These are phyloP conservation scores for Termitomyces sp. DNA, from an alignment of 768 basidiomycete genomes.

Conservation along the genomic window DNA sequence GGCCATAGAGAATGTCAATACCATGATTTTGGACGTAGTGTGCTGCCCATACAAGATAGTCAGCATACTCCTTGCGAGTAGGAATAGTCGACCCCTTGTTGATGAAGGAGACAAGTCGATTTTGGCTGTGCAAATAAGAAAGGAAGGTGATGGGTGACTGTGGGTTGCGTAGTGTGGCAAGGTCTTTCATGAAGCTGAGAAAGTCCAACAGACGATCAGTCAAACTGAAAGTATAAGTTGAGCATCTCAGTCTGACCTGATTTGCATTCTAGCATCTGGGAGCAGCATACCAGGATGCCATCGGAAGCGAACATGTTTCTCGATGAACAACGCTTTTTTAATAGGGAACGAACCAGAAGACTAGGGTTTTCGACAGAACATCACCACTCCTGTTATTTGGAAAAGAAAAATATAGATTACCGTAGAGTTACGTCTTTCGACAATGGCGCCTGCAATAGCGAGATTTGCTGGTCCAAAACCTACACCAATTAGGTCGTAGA, in stretches of 20 bases:
- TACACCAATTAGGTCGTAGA: conserved; percentile 42
- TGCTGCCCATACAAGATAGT: conserved; percentile 51
- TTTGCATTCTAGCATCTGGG: conserved; percentile 47
- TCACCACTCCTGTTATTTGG: conserved; percentile 3
- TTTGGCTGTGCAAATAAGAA: conserved; percentile 44
- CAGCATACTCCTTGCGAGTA: conserved; percentile 46
- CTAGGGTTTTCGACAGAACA: conserved; percentile 6
- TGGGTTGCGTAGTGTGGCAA: conserved; percentile 46
- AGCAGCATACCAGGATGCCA: conserved; percentile 57
- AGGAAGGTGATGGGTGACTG: conserved; percentile 48
- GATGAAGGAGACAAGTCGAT: conserved; percentile 45
- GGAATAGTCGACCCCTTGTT: conserved; percentile 47
- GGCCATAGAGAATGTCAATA: conserved; percentile 36
- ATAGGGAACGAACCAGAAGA: conserved; percentile 7
- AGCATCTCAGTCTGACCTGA: conserved; percentile 27
- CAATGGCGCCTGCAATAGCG: conserved; percentile 41
- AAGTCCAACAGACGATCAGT: neutral
- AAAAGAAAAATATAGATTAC: neutral
- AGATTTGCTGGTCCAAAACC: conserved; percentile 52
- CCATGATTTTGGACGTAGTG: conserved; percentile 36
- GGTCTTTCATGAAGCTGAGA: conserved; percentile 44
- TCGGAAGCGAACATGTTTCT: conserved; percentile 38
- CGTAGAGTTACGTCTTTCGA: conserved; percentile 32
- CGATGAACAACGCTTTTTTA: conserved; percentile 37
- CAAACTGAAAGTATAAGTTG: neutral